Base-by-base conservation (phyloP, 2,329 filamentous ascomycete species). In the Xylaria hypoxylon region DNA sequence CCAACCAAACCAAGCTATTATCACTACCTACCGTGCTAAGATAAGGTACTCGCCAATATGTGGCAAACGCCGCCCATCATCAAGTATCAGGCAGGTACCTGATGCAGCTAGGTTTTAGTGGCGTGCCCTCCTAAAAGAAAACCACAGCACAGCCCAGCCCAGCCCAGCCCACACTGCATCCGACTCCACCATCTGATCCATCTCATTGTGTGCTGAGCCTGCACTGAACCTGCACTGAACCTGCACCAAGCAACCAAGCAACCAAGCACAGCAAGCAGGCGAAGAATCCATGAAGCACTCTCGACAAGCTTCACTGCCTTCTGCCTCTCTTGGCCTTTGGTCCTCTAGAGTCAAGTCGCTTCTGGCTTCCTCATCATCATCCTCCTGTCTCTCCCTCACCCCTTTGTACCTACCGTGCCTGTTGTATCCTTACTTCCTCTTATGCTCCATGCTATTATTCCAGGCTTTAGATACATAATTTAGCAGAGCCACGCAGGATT, bases 221-320 rank as follows among this genome's bases (percentile, higher is more conserved):
- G 35, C 35, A 31, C 42, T 45, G 42, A 31, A 31, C 8, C 42
- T 45, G 19, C 42, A 5, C 48, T n/a, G n/a, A n/a, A n/a, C n/a
- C 50, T 38, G 35, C 35, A 15, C 13, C 13, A 38, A 13, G 35
- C 35, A 38, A 38, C 10, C 35, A 38, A 38, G 10, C 10, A 35
- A 13, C 3, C 33, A 2, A 35, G 2, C 8, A 35, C 7, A 35
- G 33, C 33, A 38, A 52, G 17, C 48, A 33, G 17, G 17, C 26
- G 31, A 50, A 50, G 38, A 55, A 55, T 45, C 51, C 50, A 45
- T 48, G 31, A 65, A 57, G 52, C 38, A 65, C 13, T 67, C 42
- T 55, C 56, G 35, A 44, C 42, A 59, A 59, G 65, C 65, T 68
- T 68, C 61, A 57, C 59, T 65, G 62, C 51, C 56, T 63, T 58